Conservation (phyloP, 2,329 filamentous ascomycete species). For the Rhynchosporium graminicola region DNA sequence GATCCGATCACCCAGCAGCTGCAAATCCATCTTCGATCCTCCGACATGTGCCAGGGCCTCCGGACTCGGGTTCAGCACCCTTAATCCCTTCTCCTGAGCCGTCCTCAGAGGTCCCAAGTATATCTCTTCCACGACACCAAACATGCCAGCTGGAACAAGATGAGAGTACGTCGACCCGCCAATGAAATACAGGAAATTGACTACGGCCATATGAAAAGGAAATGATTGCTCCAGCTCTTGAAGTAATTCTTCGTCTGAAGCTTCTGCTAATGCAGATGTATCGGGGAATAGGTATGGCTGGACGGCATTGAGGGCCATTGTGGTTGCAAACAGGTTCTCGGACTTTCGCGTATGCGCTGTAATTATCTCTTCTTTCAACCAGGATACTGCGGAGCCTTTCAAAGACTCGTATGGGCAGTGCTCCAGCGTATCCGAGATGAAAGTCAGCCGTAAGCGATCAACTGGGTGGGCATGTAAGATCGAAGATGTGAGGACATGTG, state of each 20-base stretch:
- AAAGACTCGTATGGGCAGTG: conserved; percentile 64
- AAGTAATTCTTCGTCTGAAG: conserved; percentile 46
- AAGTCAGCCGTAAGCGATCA: conserved; percentile 58
- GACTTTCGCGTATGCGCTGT: conserved; percentile 40
- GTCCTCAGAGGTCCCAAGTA: conserved; percentile 56
- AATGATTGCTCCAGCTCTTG: conserved; percentile 55
- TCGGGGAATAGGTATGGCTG: conserved; percentile 64
- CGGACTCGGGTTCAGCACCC: conserved; percentile 15
- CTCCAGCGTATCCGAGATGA: conserved; percentile 65
- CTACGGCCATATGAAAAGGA: conserved; percentile 58
- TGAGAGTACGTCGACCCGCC: conserved; percentile 49
- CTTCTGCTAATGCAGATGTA: conserved; percentile 49
- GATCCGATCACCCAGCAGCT: conserved; percentile 36
- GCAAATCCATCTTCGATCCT: conserved; percentile 27
- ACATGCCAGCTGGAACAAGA: conserved; percentile 57
- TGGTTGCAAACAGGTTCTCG: conserved; percentile 49
- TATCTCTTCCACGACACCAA: conserved; percentile 57
- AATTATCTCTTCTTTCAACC: conserved; percentile 64
- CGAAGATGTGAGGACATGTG: conserved; percentile 41
- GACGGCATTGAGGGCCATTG: conserved; percentile 59
- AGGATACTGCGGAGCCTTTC: conserved; percentile 62
- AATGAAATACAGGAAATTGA: conserved; percentile 62
- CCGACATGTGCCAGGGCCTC: conserved; percentile 13
- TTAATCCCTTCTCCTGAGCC: conserved; percentile 42
- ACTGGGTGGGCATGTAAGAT: conserved; percentile 58